Conservation (phyloP, 345 rosid species). For the Aegle marmelos region DNA sequence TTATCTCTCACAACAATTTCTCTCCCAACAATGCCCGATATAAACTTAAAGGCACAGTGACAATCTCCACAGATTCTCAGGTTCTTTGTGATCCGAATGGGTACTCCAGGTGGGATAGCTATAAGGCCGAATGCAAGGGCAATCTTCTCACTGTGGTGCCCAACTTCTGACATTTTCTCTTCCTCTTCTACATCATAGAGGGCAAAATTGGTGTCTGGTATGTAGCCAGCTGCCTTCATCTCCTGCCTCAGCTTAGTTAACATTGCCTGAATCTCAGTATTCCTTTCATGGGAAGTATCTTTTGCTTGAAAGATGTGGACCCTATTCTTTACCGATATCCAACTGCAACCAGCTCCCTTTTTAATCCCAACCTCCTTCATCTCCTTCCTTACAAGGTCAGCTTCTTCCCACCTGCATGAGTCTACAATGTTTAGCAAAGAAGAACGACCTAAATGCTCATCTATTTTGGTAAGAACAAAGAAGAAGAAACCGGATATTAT, state of each 20-base stretch:
- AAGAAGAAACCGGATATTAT: not conserved
- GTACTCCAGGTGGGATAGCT: conserved; percentile 52
- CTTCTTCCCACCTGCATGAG: conserved; percentile 76
- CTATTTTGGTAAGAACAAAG: not conserved
- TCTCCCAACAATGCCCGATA: conserved; percentile 51
- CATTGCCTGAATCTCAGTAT: conserved; percentile 57
- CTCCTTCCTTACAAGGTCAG: conserved; percentile 57
- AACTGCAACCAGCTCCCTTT: conserved; percentile 81
- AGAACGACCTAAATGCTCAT: not conserved
- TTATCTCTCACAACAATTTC: conserved; percentile 79
- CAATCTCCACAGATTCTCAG: conserved; percentile 89
- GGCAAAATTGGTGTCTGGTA: conserved; percentile 53
- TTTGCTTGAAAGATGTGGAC: conserved; percentile 83
- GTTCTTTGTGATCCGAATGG: conserved; percentile 78
- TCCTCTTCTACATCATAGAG: conserved; percentile 88
- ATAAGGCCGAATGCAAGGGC: conserved; percentile 81
- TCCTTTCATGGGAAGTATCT: conserved; percentile 62
- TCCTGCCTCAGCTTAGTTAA: conserved; percentile 44
- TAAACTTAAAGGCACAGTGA: conserved; percentile 71
- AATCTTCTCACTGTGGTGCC: conserved; percentile 78
- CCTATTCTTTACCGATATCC: conserved; percentile 66
- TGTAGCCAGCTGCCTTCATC: conserved; percentile 69
- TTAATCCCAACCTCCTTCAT: conserved; percentile 70
- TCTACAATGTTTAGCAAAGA: not conserved
- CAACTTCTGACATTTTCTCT: conserved; percentile 67